Base-by-base conservation (phyloP, 176 grass and related monocot species). In the Saccharum spontaneum region DNA sequence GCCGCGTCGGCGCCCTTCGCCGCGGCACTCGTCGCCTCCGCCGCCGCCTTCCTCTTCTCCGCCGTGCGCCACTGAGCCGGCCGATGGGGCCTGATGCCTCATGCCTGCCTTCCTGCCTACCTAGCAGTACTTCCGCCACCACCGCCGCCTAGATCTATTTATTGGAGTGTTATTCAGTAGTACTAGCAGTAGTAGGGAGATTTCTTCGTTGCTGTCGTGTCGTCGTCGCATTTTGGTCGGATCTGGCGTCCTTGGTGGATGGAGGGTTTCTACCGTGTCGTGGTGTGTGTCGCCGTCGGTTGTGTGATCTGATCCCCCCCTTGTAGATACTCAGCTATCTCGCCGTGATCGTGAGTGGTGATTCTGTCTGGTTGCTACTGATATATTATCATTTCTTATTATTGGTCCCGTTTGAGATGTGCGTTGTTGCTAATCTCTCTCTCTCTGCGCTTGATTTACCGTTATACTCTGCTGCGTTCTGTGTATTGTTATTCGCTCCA, bases 11-110 rank as follows among this genome's bases (percentile, higher is more conserved):
- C 90, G n/a, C 86, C 86, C 20, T 33, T 92, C 26, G 65, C 30
- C 33, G 76, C 66, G 13, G 83, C 86, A 0, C 34, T 95, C 73
- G 30, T 95, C 79, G 83, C 88, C 75, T 86, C 93, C 48, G 70
- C 88, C 76, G 73, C 84, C 18, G 83, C 87, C 37, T 76, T 92
- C 84, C 79, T 95, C 46, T 64, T 95, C 79, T 65, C 85, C 67
- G 83, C 79, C 64, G 74, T 81, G 44, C 81, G 86, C 77, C 86
- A 82, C 71, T 95, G 82, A 92, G 69, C 78, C n/a, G n/a, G 69
- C 78, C n/a, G n/a, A 12, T 30, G 24, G 3, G 3, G 14, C 46
- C 46, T 49, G 44, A 1, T 40, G 54, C 48, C 4, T 16, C 14
- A 6, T 8, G 54, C 18, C 54, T 57, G 14, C 46, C 0, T 10